Evolutionary conservation across 352 stramenopile genomes (phyloP).

Genomic region (Pythium dissimile): DNA sequence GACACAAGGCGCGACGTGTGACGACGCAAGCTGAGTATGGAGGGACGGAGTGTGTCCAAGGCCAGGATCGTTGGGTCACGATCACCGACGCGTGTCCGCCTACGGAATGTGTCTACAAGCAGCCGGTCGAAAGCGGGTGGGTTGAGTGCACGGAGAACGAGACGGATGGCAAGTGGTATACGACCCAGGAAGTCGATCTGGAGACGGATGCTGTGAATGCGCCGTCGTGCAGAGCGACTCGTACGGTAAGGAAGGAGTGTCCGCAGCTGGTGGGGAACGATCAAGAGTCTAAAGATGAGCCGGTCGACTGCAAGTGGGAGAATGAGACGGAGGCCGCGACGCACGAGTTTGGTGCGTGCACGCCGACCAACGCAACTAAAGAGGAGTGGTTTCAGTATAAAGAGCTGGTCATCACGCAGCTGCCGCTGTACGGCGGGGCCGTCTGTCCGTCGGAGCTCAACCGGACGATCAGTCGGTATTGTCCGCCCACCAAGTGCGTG

Average conservation of each 20-base stretch:
- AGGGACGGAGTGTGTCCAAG: no score
- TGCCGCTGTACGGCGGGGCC: not conserved
- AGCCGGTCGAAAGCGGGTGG: no score
- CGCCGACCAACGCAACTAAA: not conserved
- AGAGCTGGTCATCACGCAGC: not conserved
- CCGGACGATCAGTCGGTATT: not conserved
- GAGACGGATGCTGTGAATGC: no score
- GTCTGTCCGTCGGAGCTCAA: not conserved
- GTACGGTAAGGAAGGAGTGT: no score
- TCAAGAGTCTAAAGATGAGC: no score
- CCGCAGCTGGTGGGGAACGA: no score
- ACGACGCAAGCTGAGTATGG: no score
- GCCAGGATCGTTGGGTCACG: not conserved
- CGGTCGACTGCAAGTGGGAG: not conserved
- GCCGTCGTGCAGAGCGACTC: no score
- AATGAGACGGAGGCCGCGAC: not conserved
- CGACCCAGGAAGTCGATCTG: no score
- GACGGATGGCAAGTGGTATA: no score
- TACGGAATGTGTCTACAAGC: not conserved
- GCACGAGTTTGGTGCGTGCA: not conserved
- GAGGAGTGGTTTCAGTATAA: not conserved
- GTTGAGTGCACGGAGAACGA: no score
- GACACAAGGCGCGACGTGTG: no score
- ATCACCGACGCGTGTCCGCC: constrained; percentile 7
- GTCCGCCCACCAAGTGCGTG: not conserved